phyloP scores from a whole-genome alignment of 2,329 filamentous ascomycete genomes.

The Calonectria henricotiae region DNA sequence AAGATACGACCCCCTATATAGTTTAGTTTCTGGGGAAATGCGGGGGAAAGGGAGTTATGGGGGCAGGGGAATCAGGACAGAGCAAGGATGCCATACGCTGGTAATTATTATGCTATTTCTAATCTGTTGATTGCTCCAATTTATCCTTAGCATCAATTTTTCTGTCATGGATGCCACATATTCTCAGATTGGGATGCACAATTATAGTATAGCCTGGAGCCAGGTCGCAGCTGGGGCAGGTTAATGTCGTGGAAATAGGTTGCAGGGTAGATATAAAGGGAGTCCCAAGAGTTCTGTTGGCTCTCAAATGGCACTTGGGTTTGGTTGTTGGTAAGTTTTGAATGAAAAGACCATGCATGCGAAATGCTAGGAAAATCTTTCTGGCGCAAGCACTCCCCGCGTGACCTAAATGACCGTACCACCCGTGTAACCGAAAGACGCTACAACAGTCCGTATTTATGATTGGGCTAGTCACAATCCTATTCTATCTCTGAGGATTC shows the following conservation, averaged over 20 bases:
- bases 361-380: neutral
- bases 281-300: neutral
- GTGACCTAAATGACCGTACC: conserved; percentile 60
- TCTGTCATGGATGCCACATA: neutral
- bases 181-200: neutral
- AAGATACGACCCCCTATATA: neutral
- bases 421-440: conserved; percentile 69
- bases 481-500: conserved; percentile 67
- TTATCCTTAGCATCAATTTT: conserved; percentile 2
- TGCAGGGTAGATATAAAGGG: neutral
- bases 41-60: conserved; percentile 9
- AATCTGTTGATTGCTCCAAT: neutral
- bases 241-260: neutral
- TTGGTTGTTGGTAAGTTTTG: neutral
- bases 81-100: conserved; percentile 14
- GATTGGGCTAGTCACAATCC: conserved; percentile 69
- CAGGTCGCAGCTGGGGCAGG: neutral
- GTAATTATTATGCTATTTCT: conserved; percentile 9
- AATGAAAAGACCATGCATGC: neutral
- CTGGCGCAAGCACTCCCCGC: conserved; percentile 61
- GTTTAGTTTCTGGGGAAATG: conserved; percentile 6
- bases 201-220: neutral
- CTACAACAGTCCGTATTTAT: conserved; percentile 78
- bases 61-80: neutral
- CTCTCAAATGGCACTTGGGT: neutral